Base-by-base conservation (phyloP, 176 grass and related monocot genomes). In the Tuctoria greenei region DNA sequence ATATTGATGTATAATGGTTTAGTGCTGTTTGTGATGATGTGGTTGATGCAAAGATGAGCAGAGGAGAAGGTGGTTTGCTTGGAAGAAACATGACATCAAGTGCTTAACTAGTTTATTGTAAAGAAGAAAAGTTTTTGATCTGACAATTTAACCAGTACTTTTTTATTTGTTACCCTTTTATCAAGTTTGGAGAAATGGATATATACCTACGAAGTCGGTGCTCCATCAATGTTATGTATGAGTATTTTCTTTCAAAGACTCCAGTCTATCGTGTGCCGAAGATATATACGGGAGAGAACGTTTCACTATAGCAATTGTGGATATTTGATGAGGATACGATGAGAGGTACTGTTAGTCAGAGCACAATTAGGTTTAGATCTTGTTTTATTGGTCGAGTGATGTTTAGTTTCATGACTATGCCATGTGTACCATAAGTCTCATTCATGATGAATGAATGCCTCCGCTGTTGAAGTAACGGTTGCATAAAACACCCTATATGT, bases 21-120 rank as follows among this genome's bases (percentile, higher is more conserved):
- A 69, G 43, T 45, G 67, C 44, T 46, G 42, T 55, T 23, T 37
- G 46, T 56, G 63, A 79, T 88, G 70, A 84, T 84, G 67, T 12
- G 42, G 82, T 66, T 73, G 60, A 77, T 72, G 59, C 31, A 79
- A 84, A 79, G 59, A 59, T 45, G 23, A 79, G 67, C 67, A 72
- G 38, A 25, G 15, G 78, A 11, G 5, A 81, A 82, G 57, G 64
- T 50, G 49, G 26, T 24, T 72, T 74, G 54, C 16, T 70, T 49
- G n/a, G 18, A n/a, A 69, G 62, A 45, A 88, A 64, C 56, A 74
- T 70, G 64, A 6, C 44, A 79, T 57, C 71, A 76, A 71, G 64
- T 71, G 71, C 57, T 21, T 47, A 63, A 26, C 62, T 71, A 11
- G 47, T 64, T 21, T 57, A 49, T 4, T 27, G 20, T 5, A 69